A percentile compares a stretch with the other conserved stretches of the same genome.
phyloP scores from a whole-genome alignment of 345 rosid genomes.

The Cochlearia excelsa region DNA sequence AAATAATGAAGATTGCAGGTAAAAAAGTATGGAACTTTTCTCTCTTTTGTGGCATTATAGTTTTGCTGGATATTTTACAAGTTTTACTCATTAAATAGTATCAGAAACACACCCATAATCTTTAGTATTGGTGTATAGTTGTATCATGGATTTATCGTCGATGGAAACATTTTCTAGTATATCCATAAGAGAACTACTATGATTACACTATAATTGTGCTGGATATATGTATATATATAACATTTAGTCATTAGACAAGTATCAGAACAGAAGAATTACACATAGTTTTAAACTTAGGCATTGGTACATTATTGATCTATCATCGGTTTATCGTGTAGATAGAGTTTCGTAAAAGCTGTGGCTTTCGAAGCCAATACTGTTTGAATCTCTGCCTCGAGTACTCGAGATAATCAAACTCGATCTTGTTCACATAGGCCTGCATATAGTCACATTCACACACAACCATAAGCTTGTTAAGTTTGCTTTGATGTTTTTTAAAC shows the following conservation, averaged over 20 bases:
- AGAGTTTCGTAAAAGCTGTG: constrained; percentile 23
- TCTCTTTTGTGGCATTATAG: neutral
- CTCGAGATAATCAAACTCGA: constrained; percentile 49
- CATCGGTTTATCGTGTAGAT: neutral
- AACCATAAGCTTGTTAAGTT: constrained; percentile 10
- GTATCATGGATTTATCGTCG: too few species aligned
- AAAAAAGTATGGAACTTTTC: neutral
- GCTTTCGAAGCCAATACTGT: constrained; percentile 51
- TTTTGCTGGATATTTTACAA: neutral
- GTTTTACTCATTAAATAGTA: constrained; percentile 11
- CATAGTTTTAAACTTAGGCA: constrained; percentile 5
- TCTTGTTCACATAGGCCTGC: constrained; percentile 48
- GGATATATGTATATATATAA: neutral
- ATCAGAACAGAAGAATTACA: constrained; percentile 4
- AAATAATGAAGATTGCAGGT: constrained; percentile 7
- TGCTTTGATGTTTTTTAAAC: neutral
- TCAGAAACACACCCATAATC: neutral
- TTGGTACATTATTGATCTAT: constrained; percentile 5
- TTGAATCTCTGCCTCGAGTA: constrained; percentile 56
- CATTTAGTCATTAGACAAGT: constrained; percentile 18
- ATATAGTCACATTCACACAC: constrained; percentile 2
- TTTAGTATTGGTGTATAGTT: neutral
- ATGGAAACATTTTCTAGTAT: too few species aligned
- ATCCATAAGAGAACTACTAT: too few species aligned
- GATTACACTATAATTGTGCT: neutral